Evolutionary conservation across 1,284 basidiomycete genomes (phyloP).

Genomic region (Ceratobasidium sp.): DNA sequence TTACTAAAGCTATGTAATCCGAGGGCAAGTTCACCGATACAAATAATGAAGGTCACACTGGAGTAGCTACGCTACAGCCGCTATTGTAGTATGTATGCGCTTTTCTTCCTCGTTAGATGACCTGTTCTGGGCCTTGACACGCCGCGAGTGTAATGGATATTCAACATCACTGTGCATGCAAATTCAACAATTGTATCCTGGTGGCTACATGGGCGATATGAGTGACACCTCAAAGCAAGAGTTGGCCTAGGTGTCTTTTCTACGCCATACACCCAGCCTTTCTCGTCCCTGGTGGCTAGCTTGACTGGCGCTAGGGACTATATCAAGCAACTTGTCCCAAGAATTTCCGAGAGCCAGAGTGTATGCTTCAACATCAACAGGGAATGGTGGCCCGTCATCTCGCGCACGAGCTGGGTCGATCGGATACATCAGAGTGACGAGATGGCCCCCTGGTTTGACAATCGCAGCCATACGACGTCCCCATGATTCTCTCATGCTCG

Average conservation of each 20-base stretch:
- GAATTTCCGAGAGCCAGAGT: conserved; percentile 61
- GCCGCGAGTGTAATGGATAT: no score
- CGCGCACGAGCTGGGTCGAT: conserved; percentile 61
- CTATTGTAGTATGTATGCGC: no score
- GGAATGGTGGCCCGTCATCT: conserved; percentile 75
- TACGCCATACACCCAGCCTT: conserved; percentile 22
- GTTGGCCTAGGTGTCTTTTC: background rate
- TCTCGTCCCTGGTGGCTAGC: conserved; percentile 33
- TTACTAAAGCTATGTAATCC: background rate
- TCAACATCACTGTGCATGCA: no score
- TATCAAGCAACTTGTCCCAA: conserved; percentile 32
- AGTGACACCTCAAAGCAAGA: background rate
- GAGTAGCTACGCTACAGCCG: no score
- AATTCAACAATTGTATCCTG: background rate
- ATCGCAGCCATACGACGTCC: conserved; percentile 69
- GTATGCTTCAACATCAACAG: conserved; percentile 72
- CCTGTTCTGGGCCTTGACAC: no score
- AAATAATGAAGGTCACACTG: no score
- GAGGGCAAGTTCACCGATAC: background rate
- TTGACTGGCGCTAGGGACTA: conserved; percentile 4
- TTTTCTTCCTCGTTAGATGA: no score
- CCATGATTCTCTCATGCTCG: conserved; percentile 69
- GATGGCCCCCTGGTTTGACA: conserved; percentile 70
- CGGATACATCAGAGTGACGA: conserved; percentile 72
- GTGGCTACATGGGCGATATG: no score